phyloP scores from a whole-genome alignment of 2,329 filamentous ascomycete species.

The Trichoderma harzianum region DNA sequence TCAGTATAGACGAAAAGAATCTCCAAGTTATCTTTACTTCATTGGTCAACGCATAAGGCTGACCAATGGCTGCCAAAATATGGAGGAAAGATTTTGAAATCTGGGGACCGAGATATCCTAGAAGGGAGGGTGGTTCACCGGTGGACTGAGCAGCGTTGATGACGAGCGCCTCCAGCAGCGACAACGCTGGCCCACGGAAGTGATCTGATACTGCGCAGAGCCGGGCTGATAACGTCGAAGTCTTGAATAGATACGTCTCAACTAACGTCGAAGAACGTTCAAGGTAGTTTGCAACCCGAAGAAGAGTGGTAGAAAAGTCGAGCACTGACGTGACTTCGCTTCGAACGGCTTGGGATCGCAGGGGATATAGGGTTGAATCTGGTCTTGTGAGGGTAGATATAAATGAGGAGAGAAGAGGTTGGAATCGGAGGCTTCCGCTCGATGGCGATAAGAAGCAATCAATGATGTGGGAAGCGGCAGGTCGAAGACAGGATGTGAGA shows the following conservation, averaged over 20 bases:
- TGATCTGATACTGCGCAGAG: constrained; percentile 67
- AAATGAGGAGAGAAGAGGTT: constrained; percentile 71
- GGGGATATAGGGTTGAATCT: constrained; percentile 60
- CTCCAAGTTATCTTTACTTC: constrained; percentile 74
- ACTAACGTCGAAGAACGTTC: constrained; percentile 62
- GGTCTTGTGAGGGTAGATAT: constrained; percentile 47
- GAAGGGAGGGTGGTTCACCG: constrained; percentile 85
- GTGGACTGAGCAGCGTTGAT: constrained; percentile 61
- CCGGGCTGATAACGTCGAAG: constrained; percentile 70
- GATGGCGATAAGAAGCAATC: constrained; percentile 72
- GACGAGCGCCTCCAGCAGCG: constrained; percentile 70
- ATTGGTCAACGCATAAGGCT: constrained; percentile 63
- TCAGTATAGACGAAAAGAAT: constrained; percentile 80
- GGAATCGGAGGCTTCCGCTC: constrained; percentile 68
- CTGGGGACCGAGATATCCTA: constrained; percentile 81
- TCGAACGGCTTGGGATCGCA: constrained; percentile 52
- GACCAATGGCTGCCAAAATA: constrained; percentile 72
- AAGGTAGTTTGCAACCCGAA: constrained; percentile 66
- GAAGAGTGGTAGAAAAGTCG: constrained; percentile 62
- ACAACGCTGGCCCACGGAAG: constrained; percentile 64
- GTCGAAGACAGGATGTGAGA: constrained; percentile 60
- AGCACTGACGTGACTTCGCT: constrained; percentile 64
- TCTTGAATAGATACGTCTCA: constrained; percentile 77
- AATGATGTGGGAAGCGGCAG: constrained; percentile 71
- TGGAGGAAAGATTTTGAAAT: constrained; percentile 81